A percentile compares a stretch with the other conserved stretches of the same genome.
These are phyloP conservation scores for Pseudogymnoascus sp. DNA, from an alignment of 2,329 filamentous ascomycete genomes.

Conservation along the genomic window DNA sequence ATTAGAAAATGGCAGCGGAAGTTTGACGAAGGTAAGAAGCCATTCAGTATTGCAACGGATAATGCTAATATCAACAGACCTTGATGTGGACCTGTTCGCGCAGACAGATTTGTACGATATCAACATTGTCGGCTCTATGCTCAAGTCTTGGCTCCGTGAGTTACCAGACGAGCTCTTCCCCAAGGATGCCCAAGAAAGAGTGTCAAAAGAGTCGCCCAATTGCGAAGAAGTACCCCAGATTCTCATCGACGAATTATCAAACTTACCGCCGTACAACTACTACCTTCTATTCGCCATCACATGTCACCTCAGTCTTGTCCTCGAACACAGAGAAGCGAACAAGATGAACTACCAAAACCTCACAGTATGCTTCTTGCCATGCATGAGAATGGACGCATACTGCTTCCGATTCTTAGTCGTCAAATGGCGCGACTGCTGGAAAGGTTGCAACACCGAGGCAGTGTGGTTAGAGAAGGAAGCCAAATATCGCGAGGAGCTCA, in stretches of 20 bases:
- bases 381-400: conserved; percentile 90
- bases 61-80: conserved; percentile 43
- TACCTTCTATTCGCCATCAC: conserved; percentile 96
- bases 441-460: conserved; percentile 86
- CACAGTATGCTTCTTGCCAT: conserved; percentile 94
- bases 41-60: not conserved
- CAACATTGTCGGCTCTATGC: conserved; percentile 91
- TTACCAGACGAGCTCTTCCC: conserved; percentile 92
- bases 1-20: conserved; percentile 89
- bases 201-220: conserved; percentile 52
- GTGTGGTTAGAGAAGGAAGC: conserved; percentile 65
- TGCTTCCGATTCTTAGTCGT: conserved; percentile 93
- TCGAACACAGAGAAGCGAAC: conserved; percentile 89
- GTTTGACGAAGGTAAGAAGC: conserved; percentile 67
- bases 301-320: conserved; percentile 83
- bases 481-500: conserved; percentile 49
- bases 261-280: conserved; percentile 93
- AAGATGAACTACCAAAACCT: conserved; percentile 97
- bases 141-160: conserved; percentile 92
- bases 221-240: conserved; percentile 78
- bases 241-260: conserved; percentile 84
- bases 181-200: conserved; percentile 69
- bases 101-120: conserved; percentile 87
- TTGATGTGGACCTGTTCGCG: conserved; percentile 83
- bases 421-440: conserved; percentile 96